Base-by-base conservation (phyloP, 2,329 filamentous ascomycete genomes). In the Monosporascus ibericus region DNA sequence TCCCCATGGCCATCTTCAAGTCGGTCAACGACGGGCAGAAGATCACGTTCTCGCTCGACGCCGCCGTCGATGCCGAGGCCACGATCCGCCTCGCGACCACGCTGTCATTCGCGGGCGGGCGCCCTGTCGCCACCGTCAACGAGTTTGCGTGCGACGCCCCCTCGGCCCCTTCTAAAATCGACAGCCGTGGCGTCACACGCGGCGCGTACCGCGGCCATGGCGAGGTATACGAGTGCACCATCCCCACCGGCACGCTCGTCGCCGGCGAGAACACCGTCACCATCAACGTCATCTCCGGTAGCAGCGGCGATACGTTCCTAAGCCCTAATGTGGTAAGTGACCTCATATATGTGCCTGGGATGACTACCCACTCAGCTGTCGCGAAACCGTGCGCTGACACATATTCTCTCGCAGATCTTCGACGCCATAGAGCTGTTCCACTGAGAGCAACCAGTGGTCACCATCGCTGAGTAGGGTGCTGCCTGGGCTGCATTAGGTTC, bases 1-100 rank as follows among this genome's bases (percentile, higher is more conserved):
- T 82, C 54, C 80, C 81, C 2, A 84, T 84, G 81, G 80, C 80
- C 1, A 65, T 82, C 9, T 79, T 80, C 62, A 75, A 78, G 55
- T 77, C 73, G 2, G 79, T 82, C 59, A 75, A 73, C 37, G 56
- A 65, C 55, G 63, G 60, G 5, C 60, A 62, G 51, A 56, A 55
- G 50, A 64, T 65, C 55, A 58, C 52, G 46, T 81, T 83, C 58
- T 71, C 71, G 1, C 66, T 78, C 0, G 68, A 69, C 0, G 66
- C 71, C 9, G 65, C 70, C 0, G 68, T 76, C 30, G 69, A 68
- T 1, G 72, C 70, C 1, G 70, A 72, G 0, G 74, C 76, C 0
- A 81, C 77, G 0, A 68, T 84, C 9, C 72, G 79, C 25, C 73
- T 84, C 47, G 80, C 78, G 2, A 84, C 80, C 0, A 84, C 80